Conservation (phyloP, 768 basidiomycete genomes). For the Mycena latifolia region DNA sequence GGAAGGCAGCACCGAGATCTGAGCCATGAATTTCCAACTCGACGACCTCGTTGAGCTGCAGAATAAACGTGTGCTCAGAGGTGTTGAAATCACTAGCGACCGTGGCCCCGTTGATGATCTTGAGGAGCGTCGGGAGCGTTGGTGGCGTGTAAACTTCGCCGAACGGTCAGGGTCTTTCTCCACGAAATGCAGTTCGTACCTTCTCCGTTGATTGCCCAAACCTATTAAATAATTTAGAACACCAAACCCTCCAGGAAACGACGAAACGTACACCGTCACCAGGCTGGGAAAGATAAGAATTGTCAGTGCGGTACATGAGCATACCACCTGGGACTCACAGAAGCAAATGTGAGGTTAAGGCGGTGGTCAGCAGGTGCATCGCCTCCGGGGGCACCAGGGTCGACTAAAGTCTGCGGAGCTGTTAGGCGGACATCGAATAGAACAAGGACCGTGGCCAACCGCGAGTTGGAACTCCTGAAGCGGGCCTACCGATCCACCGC, state of each 20-base stretch:
- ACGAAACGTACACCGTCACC: no score
- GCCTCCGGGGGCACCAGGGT: constrained; percentile 31
- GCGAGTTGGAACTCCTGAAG: constrained; percentile 8
- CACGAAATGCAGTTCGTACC: no score
- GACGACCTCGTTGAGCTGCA: constrained; percentile 51
- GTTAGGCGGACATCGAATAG: background rate
- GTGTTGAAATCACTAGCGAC: constrained; percentile 43
- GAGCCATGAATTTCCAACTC: constrained; percentile 43
- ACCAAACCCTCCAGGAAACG: background rate
- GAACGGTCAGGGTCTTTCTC: no score
- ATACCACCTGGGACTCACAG: no score
- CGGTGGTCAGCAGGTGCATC: constrained; percentile 29
- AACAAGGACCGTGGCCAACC: background rate
- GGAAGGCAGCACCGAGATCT: constrained; percentile 3
- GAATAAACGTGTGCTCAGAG: constrained; percentile 53
- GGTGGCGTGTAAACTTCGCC: constrained; percentile 40
- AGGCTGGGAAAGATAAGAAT: no score
- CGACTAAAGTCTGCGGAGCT: constrained; percentile 7
- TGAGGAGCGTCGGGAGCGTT: constrained; percentile 39
- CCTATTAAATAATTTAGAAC: background rate
- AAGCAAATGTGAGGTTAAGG: constrained; percentile 22
- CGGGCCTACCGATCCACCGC: background rate
- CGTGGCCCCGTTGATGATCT: constrained; percentile 50
- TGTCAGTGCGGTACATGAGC: no score
- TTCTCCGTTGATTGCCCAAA: constrained; percentile 52